These are phyloP conservation scores for Podaxis sp. DNA, from an alignment of 768 basidiomycete species.

Conservation along the genomic window DNA sequence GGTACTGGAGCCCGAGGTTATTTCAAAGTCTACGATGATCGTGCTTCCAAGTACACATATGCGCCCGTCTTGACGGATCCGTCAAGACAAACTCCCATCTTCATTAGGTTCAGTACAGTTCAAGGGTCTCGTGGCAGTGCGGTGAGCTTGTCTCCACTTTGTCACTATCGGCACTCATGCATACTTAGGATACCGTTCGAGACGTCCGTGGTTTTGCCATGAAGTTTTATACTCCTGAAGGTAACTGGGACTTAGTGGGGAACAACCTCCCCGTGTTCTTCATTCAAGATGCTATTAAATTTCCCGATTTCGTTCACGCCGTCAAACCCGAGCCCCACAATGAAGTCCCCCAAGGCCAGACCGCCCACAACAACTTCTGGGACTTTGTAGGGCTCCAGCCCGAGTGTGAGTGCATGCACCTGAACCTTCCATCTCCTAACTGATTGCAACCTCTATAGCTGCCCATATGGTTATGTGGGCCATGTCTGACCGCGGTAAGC, in stretches of 20 bases:
- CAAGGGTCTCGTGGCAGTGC: slow-evolving; percentile 81
- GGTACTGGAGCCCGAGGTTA: slow-evolving; percentile 81
- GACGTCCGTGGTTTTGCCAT: slow-evolving; percentile 87
- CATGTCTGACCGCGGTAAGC: slow-evolving; percentile 70
- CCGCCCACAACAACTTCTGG: slow-evolving; percentile 85
- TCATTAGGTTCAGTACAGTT: slow-evolving; percentile 86
- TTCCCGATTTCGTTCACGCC: slow-evolving; percentile 83
- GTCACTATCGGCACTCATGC: background rate
- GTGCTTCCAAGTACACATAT: slow-evolving; percentile 67
- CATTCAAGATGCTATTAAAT: slow-evolving; percentile 80
- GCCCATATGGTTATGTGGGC: slow-evolving; percentile 78
- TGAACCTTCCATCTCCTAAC: background rate
- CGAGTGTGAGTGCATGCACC: slow-evolving; percentile 41
- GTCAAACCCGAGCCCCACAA: slow-evolving; percentile 85
- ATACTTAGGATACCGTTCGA: slow-evolving; percentile 61
- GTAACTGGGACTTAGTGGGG: slow-evolving; percentile 87
- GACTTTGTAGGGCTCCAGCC: slow-evolving; percentile 75
- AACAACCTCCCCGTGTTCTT: slow-evolving; percentile 84
- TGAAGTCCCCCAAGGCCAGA: slow-evolving; percentile 69
- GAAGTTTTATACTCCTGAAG: slow-evolving; percentile 82
- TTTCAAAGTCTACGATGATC: slow-evolving; percentile 71
- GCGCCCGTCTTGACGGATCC: slow-evolving; percentile 75
- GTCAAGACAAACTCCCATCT: slow-evolving; percentile 69
- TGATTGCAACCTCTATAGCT: slow-evolving; percentile 9
- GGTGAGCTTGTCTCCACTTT: slow-evolving; percentile 38